These are phyloP conservation scores for Asterochloris sp. DNA, from an alignment of 139 green algal species.

Conservation along the genomic window DNA sequence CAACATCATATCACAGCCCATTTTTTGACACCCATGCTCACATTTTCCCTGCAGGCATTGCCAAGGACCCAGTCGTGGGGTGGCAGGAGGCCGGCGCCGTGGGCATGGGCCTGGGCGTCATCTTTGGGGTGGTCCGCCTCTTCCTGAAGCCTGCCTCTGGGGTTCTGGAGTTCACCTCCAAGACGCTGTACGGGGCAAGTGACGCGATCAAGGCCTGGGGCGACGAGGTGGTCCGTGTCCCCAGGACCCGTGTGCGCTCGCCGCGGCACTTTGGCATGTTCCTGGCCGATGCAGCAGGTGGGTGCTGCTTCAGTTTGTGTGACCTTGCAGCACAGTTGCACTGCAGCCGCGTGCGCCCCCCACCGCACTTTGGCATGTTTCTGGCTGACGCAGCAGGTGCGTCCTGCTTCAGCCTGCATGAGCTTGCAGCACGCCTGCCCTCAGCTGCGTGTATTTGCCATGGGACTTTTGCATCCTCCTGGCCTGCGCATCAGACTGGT, in stretches of 20 bases:
- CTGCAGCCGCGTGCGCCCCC: conserved; percentile 18
- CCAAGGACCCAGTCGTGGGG: conserved; percentile 41
- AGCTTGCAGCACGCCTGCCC: no score
- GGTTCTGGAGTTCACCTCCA: conserved; percentile 42
- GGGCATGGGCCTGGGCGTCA: conserved; percentile 34
- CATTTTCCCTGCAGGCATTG: conserved; percentile 32
- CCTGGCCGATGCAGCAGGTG: conserved; percentile 7
- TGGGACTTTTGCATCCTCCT: no score
- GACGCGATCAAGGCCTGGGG: conserved; percentile 15
- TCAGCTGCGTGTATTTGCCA: no score
- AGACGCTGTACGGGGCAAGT: conserved; percentile 17
- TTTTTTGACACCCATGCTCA: neutral
- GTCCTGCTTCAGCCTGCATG: no score
- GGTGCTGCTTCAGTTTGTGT: neutral
- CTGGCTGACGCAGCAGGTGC: conserved; percentile 6
- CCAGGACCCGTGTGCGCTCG: conserved; percentile 19
- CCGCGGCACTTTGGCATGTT: conserved; percentile 26
- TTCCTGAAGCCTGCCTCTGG: conserved; percentile 51
- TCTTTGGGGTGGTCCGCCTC: conserved; percentile 26
- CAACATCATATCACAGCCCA: neutral
- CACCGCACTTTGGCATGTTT: conserved; percentile 22
- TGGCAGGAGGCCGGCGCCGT: conserved; percentile 29
- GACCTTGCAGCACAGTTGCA: neutral
- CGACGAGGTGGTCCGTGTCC: conserved; percentile 13
- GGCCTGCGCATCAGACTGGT: no score